These are phyloP conservation scores for Pterulicium gracile DNA, from an alignment of 1,284 basidiomycete genomes.

Conservation along the genomic window DNA sequence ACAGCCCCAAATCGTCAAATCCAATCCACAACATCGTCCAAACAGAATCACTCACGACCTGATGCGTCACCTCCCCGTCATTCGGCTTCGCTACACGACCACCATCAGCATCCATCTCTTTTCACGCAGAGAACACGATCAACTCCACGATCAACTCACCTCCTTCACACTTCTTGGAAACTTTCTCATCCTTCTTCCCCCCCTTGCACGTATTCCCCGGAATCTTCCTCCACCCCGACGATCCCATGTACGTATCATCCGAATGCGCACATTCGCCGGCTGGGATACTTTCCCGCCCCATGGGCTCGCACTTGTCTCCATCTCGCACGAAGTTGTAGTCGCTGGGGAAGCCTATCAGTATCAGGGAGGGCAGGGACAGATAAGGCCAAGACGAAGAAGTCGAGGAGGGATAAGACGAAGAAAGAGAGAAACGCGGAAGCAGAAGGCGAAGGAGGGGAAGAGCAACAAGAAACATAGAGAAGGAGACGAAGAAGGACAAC, in stretches of 20 bases:
- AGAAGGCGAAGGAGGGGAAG: no score
- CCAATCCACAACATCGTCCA: background rate
- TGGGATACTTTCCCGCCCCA: conserved; percentile 80
- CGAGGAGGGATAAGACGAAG: no score
- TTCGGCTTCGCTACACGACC: conserved; percentile 71
- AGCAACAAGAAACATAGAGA: no score
- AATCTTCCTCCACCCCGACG: conserved; percentile 86
- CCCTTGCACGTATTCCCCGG: conserved; percentile 85
- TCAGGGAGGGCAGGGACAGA: no score
- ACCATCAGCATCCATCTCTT: no score
- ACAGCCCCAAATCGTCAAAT: conserved; percentile 6
- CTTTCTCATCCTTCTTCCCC: conserved; percentile 60
- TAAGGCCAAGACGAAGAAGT: no score
- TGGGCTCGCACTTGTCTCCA: conserved; percentile 64
- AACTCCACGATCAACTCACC: no score
- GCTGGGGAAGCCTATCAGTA: conserved; percentile 36
- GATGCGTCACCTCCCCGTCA: conserved; percentile 64
- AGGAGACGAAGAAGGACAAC: no score
- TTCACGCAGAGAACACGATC: no score
- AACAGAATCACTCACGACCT: conserved; percentile 35
- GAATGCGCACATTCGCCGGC: conserved; percentile 58
- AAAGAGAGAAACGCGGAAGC: conserved; percentile 1
- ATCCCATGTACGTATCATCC: conserved; percentile 69
- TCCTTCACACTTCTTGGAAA: conserved; percentile 65
- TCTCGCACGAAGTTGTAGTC: conserved; percentile 84